These are phyloP conservation scores for Chloris gayana DNA, from an alignment of 176 grass and related monocot species.

Conservation along the genomic window DNA sequence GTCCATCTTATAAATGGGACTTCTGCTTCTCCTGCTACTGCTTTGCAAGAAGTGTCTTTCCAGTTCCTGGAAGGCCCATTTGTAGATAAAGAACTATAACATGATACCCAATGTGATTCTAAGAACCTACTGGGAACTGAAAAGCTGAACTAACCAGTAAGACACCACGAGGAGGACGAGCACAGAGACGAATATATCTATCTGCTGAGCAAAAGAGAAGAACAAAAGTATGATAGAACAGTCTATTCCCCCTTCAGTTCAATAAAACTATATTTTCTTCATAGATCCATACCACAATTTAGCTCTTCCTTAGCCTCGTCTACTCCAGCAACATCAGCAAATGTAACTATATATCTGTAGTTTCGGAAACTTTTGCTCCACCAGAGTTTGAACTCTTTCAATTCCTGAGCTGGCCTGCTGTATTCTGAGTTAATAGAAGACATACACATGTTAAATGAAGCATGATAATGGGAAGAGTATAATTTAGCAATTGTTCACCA, in stretches of 20 bases:
- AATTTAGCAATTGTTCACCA: slow-evolving; percentile 1
- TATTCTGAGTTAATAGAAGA: too few relatives aligned
- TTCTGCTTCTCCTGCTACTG: slow-evolving; percentile 97
- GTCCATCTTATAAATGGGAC: slow-evolving; percentile 99
- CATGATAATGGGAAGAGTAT: background rate
- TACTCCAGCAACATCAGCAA: slow-evolving; percentile 98
- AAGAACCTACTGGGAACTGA: slow-evolving; percentile 7
- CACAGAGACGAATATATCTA: slow-evolving; percentile 88
- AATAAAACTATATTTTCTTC: slow-evolving; percentile 32
- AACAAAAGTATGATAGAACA: slow-evolving; percentile 34
- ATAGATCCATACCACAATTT: slow-evolving; percentile 86
- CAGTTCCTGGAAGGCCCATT: slow-evolving; percentile 97
- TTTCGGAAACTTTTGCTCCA: too few relatives aligned
- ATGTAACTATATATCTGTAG: too few relatives aligned
- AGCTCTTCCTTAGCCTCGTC: slow-evolving; percentile 99
- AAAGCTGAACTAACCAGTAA: slow-evolving; percentile 80
- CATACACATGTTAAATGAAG: slow-evolving; percentile 38
- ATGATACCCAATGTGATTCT: slow-evolving; percentile 11
- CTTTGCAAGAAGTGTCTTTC: slow-evolving; percentile 99
- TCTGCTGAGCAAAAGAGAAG: slow-evolving; percentile 63
- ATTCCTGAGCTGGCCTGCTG: too few relatives aligned
- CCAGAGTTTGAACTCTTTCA: too few relatives aligned
- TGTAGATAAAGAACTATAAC: slow-evolving; percentile 51
- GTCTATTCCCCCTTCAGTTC: slow-evolving; percentile 37
- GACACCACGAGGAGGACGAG: slow-evolving; percentile 97